Evolutionary conservation across 2,329 filamentous ascomycete species (phyloP), one percentile per base, ranked within the genome.

Genomic region (Colletotrichum sp.): DNA sequence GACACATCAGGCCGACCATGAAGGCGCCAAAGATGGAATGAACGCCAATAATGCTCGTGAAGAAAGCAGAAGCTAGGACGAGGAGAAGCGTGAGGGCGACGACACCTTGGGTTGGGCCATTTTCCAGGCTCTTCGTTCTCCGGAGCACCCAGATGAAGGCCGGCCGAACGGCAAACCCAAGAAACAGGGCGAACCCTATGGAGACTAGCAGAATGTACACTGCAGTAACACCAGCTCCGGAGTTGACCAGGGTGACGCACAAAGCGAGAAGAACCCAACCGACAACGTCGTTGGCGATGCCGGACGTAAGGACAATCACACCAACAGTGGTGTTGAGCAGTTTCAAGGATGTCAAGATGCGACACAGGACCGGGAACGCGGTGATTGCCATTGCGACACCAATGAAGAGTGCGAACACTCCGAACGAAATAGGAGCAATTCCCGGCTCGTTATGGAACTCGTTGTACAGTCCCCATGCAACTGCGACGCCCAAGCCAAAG

Each of bases 1-100:
- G 96, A 79, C 96, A 96, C 73, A 99, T 97, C 28, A 99, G 84
- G 2, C 96, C 96, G 57, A 96, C 92, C 75, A 98, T 89, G 83
- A 99, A 99, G 5, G 94, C 96, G 55, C 96, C 96, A 80, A 99
- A 99, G 82, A 99, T 98, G 72, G 96, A 92, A 83, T 99, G 96
- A 1, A 98, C 93, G 62, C 96, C 96, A 81, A 99, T 98, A 75
- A 97, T 94, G 72, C 93, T 89, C 0, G 96, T 98, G 82, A 98
- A 98, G 88, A 96, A 98, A 5, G 96, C 90, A 0, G 95, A 97
- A 0, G 90, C 89, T 15, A 99, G 88, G 0, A 94, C 93, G 67
- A 98, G 89, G 30, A 98, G 86, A 6, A 98, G 86, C 0, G 96
- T 98, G 32, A 98, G 85, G 15, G 94, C 93, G 55, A 98, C 94